Percentiles rank a stretch among this genome's conserved stretches.
These are phyloP conservation scores for Polyplosphaeria fusca DNA, from an alignment of 495 filamentous ascomycete genomes.

Conservation along the genomic window DNA sequence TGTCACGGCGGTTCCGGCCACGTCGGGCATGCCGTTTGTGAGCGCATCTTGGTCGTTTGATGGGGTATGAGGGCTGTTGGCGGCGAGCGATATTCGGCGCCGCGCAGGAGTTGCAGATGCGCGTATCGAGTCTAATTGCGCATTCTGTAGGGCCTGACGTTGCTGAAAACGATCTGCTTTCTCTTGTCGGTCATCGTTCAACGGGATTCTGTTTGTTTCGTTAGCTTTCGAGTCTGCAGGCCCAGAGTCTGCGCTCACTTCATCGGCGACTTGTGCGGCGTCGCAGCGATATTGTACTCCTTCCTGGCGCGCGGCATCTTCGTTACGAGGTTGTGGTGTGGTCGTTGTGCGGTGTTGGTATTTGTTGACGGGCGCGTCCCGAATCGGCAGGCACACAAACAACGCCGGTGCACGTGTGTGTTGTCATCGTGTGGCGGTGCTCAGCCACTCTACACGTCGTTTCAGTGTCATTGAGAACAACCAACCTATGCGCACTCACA, in stretches of 20 bases:
- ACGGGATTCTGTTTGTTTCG: conserved; percentile 58
- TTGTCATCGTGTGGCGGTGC: background rate
- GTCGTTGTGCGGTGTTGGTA: background rate
- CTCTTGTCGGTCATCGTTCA: conserved; percentile 93
- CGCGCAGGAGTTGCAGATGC: conserved; percentile 86
- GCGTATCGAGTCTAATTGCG: conserved; percentile 86
- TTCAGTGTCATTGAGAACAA: background rate
- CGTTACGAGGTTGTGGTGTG: background rate
- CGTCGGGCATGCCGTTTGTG: conserved; percentile 44
- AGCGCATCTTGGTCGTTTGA: conserved; percentile 61
- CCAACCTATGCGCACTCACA: no score
- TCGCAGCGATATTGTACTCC: conserved; percentile 31
- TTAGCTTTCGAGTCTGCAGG: background rate
- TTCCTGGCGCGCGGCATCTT: conserved; percentile 32
- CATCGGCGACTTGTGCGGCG: conserved; percentile 36
- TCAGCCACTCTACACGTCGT: background rate
- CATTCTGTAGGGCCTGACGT: conserved; percentile 81
- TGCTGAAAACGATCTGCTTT: conserved; percentile 86
- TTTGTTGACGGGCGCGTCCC: conserved; percentile 8
- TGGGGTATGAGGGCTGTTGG: conserved; percentile 66
- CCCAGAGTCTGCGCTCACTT: conserved; percentile 27
- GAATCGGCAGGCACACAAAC: background rate
- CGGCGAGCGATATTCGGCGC: conserved; percentile 58
- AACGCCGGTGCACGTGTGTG: background rate
- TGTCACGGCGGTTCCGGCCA: conserved; percentile 70